Conservation (phyloP, 352 stramenopile genomes). For the Pythium grandisporangium region DNA sequence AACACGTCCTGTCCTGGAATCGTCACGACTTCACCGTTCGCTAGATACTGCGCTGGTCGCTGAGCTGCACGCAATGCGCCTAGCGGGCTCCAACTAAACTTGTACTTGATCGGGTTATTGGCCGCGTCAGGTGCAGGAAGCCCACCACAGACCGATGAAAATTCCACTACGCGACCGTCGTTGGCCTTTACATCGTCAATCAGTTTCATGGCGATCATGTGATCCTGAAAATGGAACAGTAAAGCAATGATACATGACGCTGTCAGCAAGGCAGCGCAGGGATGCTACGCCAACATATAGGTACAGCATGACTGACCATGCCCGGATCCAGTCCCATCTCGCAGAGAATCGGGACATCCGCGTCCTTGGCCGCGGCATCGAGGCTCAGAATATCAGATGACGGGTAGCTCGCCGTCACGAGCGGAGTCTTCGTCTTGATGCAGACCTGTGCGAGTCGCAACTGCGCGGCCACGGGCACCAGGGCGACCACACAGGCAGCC, state of each 20-base stretch:
- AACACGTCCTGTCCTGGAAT: slow-evolving; percentile 54
- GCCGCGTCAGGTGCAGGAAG: slow-evolving; percentile 78
- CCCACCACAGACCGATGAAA: slow-evolving; percentile 83
- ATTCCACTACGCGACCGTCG: slow-evolving; percentile 47
- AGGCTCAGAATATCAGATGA: slow-evolving; percentile 66
- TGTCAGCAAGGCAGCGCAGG: too few relatives aligned
- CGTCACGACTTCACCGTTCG: slow-evolving; percentile 33
- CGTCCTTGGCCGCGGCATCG: slow-evolving; percentile 23
- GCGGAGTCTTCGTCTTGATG: slow-evolving; percentile 39
- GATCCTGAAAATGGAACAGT: slow-evolving; percentile 28
- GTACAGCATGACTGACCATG: slow-evolving; percentile 34
- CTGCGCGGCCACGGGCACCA: slow-evolving; percentile 82
- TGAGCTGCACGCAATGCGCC: slow-evolving; percentile 33
- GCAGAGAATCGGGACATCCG: slow-evolving; percentile 73
- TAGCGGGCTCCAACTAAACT: slow-evolving; percentile 88
- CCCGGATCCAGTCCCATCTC: slow-evolving; percentile 88
- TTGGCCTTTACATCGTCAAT: slow-evolving; percentile 72
- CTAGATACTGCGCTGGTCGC: slow-evolving; percentile 47
- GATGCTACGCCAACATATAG: too few relatives aligned
- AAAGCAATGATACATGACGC: too few relatives aligned
- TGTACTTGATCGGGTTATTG: slow-evolving; percentile 89
- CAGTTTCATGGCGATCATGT: slow-evolving; percentile 85
- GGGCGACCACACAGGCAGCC: slow-evolving; percentile 69
- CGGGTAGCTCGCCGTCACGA: slow-evolving; percentile 89
- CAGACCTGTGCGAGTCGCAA: slow-evolving; percentile 52